These are phyloP conservation scores for Daldinia vernicosa DNA, from an alignment of 495 filamentous ascomycete species.

Conservation along the genomic window DNA sequence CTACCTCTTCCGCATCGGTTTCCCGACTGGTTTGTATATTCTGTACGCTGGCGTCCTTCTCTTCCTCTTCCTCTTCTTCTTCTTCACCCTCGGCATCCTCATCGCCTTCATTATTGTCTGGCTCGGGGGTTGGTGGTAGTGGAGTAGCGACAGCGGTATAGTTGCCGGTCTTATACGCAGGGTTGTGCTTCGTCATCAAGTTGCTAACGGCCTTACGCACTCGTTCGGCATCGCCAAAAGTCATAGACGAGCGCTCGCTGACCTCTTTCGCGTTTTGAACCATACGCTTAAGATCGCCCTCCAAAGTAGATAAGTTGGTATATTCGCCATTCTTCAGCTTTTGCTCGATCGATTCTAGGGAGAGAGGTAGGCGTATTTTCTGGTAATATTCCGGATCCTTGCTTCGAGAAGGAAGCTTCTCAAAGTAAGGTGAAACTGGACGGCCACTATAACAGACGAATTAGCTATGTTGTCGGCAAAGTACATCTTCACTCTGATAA, in stretches of 20 bases:
- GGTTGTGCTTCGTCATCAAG: slow-evolving; percentile 78
- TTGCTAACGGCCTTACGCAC: slow-evolving; percentile 78
- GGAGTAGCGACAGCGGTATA: slow-evolving; percentile 73
- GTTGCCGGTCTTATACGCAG: slow-evolving; percentile 68
- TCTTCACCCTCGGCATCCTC: slow-evolving; percentile 45
- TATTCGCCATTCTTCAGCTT: slow-evolving; percentile 73
- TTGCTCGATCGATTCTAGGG: slow-evolving; percentile 76
- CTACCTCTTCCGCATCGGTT: slow-evolving; percentile 41
- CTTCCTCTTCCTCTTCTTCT: slow-evolving; percentile 35
- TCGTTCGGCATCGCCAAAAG: slow-evolving; percentile 78
- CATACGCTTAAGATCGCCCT: slow-evolving; percentile 80
- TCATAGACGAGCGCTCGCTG: slow-evolving; percentile 69
- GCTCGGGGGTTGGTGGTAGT: slow-evolving; percentile 58
- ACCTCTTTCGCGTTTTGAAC: slow-evolving; percentile 78
- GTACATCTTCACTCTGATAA: not conserved
- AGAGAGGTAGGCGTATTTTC: slow-evolving; percentile 75
- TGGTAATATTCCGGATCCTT: slow-evolving; percentile 77
- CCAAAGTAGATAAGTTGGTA: slow-evolving; percentile 66
- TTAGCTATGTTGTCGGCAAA: slow-evolving; percentile 23
- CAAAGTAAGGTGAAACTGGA: slow-evolving; percentile 74
- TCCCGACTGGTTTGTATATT: slow-evolving; percentile 26
- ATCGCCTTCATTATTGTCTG: slow-evolving; percentile 40
- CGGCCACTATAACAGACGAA: slow-evolving; percentile 62
- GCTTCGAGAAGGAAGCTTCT: slow-evolving; percentile 69
- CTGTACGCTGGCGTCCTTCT: slow-evolving; percentile 18